Evolutionary conservation across 2,329 filamentous ascomycete species (phyloP), one percentile per base, ranked within the genome.

Genomic region (Daldinia sp.): DNA sequence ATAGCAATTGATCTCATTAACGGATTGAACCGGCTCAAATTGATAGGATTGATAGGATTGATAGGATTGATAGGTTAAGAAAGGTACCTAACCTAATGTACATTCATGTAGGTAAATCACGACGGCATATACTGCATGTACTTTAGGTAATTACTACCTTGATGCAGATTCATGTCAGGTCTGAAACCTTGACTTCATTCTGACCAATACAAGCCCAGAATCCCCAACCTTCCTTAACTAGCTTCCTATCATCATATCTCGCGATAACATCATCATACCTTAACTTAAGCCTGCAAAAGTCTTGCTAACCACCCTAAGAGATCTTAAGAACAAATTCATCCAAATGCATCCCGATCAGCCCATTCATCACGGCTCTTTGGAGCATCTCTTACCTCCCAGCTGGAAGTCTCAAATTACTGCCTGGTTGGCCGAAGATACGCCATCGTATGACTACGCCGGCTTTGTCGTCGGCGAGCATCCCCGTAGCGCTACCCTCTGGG

Each of bases 401-500:
- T 98, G 93, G 89, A 97, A 95, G 79, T 87, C 90, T 56, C 88
- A 90, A 72, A 89, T 98, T 70, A 88, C 90, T 26, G 83, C 88
- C 76, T 99, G 96, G 96, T 91, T 98, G 13, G 92, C 94, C 76
- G 96, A 99, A 82, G 96, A 99, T 83, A 97, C 94, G 2, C 96
- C 96, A 4, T 96, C 93, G 60, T 95, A 97, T 82, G 96, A 99
- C 85, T 98, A 97, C 79, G 96, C 93, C 76, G 96, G 96, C 68
- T 99, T 97, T 80, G 96, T 99, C 6, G 96, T 99, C 26, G 96
- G 96, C 71, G 88, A 92, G 42, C 82, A 82, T 30, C 80, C 83
- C 7, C 87, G 88, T 65, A 88, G 85, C 13, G 90, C 90, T 20
- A 91, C 88, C 4, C 86, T 93, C 42, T 91, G 87, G 81, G 89